A percentile compares a stretch with the other conserved stretches of the same genome.
These are phyloP conservation scores for Scedosporium boydii DNA, from an alignment of 2,329 filamentous ascomycete species.

Conservation along the genomic window DNA sequence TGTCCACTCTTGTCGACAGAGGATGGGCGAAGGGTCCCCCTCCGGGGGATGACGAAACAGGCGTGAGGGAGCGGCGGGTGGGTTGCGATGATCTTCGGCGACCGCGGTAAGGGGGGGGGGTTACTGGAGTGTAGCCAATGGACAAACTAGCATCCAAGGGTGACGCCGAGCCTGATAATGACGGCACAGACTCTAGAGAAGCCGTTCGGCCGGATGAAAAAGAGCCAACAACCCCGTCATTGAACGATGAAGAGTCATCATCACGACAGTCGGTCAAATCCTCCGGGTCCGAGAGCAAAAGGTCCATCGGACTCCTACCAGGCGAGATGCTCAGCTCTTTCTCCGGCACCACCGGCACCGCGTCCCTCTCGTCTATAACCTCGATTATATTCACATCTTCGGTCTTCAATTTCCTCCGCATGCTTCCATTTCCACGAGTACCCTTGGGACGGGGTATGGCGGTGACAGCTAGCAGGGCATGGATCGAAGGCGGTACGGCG, in stretches of 20 bases:
- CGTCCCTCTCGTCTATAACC: constrained; percentile 41
- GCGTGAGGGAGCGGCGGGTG: constrained; percentile 39
- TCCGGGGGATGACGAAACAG: constrained; percentile 40
- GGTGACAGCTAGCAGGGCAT: constrained; percentile 51
- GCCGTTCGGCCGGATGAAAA: constrained; percentile 43
- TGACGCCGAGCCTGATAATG: constrained; percentile 37
- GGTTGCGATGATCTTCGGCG: constrained; percentile 21
- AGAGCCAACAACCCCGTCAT: constrained; percentile 44
- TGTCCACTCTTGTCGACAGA: constrained; percentile 33
- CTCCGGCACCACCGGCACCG: constrained; percentile 34
- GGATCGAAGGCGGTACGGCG: constrained; percentile 48
- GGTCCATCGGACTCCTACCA: constrained; percentile 45
- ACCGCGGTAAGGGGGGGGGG: constrained; percentile 14
- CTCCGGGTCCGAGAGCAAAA: constrained; percentile 52
- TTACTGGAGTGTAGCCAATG: constrained; percentile 21
- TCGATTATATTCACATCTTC: constrained; percentile 38
- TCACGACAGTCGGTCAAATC: constrained; percentile 38
- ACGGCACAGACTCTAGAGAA: constrained; percentile 53
- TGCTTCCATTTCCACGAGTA: constrained; percentile 18
- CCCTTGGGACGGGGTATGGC: constrained; percentile 40
- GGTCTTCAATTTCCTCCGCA: constrained; percentile 16
- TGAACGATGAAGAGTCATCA: constrained; percentile 28
- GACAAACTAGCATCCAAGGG: constrained; percentile 40
- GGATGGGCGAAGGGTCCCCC: constrained; percentile 43
- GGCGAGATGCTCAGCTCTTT: constrained; percentile 49